Base-by-base conservation (phyloP, 768 basidiomycete genomes). In the Boletus rubroflammeus region DNA sequence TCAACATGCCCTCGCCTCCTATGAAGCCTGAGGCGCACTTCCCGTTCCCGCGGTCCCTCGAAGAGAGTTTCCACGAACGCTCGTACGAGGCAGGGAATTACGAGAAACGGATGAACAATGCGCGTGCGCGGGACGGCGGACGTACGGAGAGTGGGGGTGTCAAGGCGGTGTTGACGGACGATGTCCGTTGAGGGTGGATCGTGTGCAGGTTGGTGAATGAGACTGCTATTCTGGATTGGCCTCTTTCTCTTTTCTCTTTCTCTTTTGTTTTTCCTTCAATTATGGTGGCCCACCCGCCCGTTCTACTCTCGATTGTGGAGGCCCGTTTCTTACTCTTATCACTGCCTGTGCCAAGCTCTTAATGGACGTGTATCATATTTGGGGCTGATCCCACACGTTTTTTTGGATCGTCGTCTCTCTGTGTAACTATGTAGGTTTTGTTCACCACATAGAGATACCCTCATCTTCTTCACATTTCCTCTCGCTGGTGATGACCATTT, bases 91-190 rank as follows among this genome's bases (percentile, higher is more conserved):
- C 36, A 23, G 63, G 66, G 67, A 32, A 62, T 72, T 58, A 75
- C 71, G 70, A 68, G 55, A 72, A 63, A 54, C 76, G 86, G 72
- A 88, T 90, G 87, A 84, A 88, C 64, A 84, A 79, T 3, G 80
- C 84, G 26, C 80, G 86, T 39, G 90, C 84, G 45, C 76, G 88
- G 53, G 87, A 91, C 68, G 89, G 90, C 3, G 90, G 90, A 36
- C 75, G 89, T 61, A 92, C 90, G 57, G 87, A 90, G 73, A 92
- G 89, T 63, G 89, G 89, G 2, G 90, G 90, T n/a, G 87, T 92
- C 29, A 85, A 82, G 63, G 90, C 86, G 11, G 77, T 90, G 44
- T 68, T 85, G 66, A 78, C 80, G 59, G 74, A 80, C 60, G 71
- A 69, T 26, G 54, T 54, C 32, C 56, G 57, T 21, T 66, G 56